These are phyloP conservation scores for Solanum appendiculatum DNA, from an alignment of 257 asterid genomes.

Conservation along the genomic window DNA sequence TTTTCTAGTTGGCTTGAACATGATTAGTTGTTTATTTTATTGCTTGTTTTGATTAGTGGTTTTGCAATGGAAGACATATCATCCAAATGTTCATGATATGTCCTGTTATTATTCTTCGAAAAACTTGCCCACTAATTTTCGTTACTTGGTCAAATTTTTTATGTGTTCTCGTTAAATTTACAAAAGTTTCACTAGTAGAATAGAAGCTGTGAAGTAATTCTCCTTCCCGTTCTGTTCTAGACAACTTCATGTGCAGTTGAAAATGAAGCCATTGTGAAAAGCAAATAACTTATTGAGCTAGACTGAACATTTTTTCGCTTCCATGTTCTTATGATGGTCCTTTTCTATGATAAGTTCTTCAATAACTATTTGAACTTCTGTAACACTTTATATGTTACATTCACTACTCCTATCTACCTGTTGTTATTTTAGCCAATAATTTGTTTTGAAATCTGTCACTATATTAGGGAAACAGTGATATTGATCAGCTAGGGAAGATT, in stretches of 20 bases:
- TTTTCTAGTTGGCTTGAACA: too few relatives aligned
- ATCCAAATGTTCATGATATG: not conserved
- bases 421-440: not conserved
- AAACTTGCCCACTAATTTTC: too few relatives aligned
- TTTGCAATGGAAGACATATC: not conserved
- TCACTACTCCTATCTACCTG: not conserved
- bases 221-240: not conserved
- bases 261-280: not conserved
- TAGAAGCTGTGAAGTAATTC: not conserved
- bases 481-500: constrained; percentile 94
- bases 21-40: too few relatives aligned
- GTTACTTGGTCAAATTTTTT: too few relatives aligned
- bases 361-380: too few relatives aligned
- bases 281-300: not conserved
- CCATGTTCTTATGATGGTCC: too few relatives aligned
- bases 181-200: too few relatives aligned
- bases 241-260: not conserved
- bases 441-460: not conserved
- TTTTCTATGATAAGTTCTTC: too few relatives aligned
- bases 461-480: constrained; percentile 79
- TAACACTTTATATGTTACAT: not conserved
- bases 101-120: not conserved
- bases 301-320: too few relatives aligned
- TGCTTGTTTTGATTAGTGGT: not conserved
- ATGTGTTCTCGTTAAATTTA: too few relatives aligned